Percentiles rank a stretch among this genome's conserved stretches.
phyloP scores from a whole-genome alignment of 164 flowering plant species.

The Dillenia turbinata region DNA sequence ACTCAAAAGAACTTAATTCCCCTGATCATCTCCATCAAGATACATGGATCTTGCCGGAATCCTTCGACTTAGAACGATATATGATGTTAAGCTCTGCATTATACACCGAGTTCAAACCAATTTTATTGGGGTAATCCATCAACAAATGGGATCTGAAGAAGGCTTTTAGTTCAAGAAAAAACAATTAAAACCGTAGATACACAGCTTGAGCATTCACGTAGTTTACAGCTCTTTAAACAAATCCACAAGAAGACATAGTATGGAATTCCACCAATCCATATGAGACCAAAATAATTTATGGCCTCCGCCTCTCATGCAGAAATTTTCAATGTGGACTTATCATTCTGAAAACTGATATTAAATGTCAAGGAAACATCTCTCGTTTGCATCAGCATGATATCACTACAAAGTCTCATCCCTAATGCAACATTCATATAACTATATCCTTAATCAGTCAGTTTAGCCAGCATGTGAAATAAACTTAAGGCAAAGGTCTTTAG shows the following conservation, averaged over 20 bases:
- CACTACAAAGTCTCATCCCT: slow-evolving; percentile 1
- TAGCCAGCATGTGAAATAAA: slow-evolving; percentile 3
- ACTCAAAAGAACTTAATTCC: no score
- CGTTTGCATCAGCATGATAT: not conserved
- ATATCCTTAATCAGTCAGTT: not conserved
- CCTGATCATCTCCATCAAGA: no score
- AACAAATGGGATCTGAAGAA: not conserved
- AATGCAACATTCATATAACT: not conserved
- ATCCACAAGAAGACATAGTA: not conserved
- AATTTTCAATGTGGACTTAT: not conserved
- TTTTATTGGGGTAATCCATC: not conserved
- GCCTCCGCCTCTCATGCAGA: not conserved
- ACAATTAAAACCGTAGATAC: not conserved
- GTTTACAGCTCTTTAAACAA: not conserved
- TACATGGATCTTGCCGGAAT: no score
- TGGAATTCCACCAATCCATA: slow-evolving; percentile 6
- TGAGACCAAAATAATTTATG: slow-evolving; percentile 2
- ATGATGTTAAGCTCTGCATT: no score
- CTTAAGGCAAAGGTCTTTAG: not conserved
- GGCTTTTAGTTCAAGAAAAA: not conserved
- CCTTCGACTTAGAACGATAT: no score
- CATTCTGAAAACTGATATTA: slow-evolving; percentile 4
- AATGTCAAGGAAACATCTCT: slow-evolving; percentile 1
- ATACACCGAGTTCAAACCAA: no score
- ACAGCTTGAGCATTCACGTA: not conserved